These are phyloP conservation scores for Rubia balearica DNA, from an alignment of 305 asterid species.

Conservation along the genomic window DNA sequence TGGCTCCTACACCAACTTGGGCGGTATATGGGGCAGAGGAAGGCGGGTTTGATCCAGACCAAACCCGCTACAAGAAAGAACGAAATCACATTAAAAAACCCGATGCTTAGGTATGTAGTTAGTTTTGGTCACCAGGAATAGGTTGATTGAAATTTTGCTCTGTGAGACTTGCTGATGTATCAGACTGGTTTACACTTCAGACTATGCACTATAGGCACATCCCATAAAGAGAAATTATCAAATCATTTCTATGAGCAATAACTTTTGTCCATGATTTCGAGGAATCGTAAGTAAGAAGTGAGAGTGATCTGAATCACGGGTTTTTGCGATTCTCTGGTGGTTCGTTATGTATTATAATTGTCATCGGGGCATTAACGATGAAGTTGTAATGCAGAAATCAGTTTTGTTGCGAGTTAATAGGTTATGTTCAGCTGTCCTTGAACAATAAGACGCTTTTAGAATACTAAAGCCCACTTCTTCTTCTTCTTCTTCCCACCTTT, in stretches of 20 bases:
- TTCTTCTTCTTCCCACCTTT: background rate
- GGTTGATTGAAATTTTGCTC: constrained; percentile 10
- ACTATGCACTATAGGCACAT: background rate
- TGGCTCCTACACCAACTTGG: constrained; percentile 84
- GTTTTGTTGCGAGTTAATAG: background rate
- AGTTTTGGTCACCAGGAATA: background rate
- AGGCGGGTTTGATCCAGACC: constrained; percentile 94
- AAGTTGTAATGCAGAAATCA: background rate
- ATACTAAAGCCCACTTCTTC: background rate
- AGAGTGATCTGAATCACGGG: background rate
- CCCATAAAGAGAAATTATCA: background rate
- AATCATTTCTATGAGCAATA: background rate
- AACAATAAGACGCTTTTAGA: background rate
- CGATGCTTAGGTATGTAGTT: background rate
- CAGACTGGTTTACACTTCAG: background rate
- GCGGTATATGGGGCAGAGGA: constrained; percentile 88
- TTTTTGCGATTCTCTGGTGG: background rate
- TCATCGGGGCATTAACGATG: background rate
- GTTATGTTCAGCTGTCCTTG: background rate
- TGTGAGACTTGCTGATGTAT: background rate
- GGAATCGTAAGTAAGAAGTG: no score
- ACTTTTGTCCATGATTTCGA: no score
- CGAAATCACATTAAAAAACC: constrained; percentile 55
- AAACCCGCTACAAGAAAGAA: constrained; percentile 63
- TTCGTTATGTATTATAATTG: background rate